phyloP scores from a whole-genome alignment of 164 flowering plant species.

The Liriodendron chinense region DNA sequence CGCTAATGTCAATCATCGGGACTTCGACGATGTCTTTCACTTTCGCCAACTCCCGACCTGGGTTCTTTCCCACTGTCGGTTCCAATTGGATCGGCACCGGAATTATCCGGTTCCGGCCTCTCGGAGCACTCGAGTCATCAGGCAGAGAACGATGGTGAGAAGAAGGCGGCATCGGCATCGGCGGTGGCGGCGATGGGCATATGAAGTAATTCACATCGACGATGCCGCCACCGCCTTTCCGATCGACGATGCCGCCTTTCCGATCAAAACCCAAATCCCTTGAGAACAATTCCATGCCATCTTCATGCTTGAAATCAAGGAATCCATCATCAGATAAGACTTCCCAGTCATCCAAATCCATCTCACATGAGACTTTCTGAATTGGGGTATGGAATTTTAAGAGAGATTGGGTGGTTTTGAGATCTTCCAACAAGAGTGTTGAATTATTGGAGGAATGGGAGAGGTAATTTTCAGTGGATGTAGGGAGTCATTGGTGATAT shows the following conservation, averaged over 20 bases:
- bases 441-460: conserved; percentile 27
- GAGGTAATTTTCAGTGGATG: conserved; percentile 20
- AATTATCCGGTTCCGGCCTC: conserved; percentile 8
- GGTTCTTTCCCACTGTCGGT: conserved; percentile 7
- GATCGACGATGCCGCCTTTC: conserved; percentile 9
- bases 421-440: background rate
- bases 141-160: background rate
- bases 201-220: conserved; percentile 44
- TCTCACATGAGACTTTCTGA: conserved; percentile 18
- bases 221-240: conserved; percentile 8
- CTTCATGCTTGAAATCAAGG: conserved; percentile 19
- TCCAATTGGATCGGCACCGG: conserved; percentile 11
- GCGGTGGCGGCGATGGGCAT: conserved; percentile 21
- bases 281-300: background rate
- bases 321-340: conserved; percentile 37
- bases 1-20: conserved; percentile 18
- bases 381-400: background rate
- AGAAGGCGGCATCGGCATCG: background rate
- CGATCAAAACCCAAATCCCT: conserved; percentile 14
- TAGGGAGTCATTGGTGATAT: conserved; percentile 10
- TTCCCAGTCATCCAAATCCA: conserved; percentile 62
- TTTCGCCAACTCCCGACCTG: conserved; percentile 8
- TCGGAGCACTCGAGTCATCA: conserved; percentile 9
- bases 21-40: conserved; percentile 21
- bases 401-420: background rate